Evolutionary conservation across 148 eudicot genomes (phyloP).

Genomic region (Rhododendron mucronatum): DNA sequence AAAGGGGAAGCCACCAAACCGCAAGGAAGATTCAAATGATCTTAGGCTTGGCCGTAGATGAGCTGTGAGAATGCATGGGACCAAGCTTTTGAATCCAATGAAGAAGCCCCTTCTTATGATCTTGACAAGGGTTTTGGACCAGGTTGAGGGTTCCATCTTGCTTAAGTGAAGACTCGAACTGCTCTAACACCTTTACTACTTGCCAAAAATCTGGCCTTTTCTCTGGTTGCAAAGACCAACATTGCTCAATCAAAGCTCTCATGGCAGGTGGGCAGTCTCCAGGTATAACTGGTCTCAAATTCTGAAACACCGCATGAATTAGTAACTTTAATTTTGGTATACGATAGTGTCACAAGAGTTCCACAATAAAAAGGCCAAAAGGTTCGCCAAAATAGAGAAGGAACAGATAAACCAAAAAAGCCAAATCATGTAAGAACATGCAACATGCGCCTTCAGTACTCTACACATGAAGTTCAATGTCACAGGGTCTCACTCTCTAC

Average conservation of each 20-base stretch:
- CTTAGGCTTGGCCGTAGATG: constrained; percentile 44
- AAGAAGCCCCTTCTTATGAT: constrained; percentile 63
- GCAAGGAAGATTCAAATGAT: constrained; percentile 29
- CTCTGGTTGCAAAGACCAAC: constrained; percentile 79
- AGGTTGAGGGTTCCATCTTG: constrained; percentile 55
- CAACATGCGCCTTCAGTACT: background rate
- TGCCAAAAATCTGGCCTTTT: constrained; percentile 95
- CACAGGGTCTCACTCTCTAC: background rate
- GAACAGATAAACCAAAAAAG: background rate
- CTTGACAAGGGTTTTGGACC: constrained; percentile 48
- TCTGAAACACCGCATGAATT: constrained; percentile 42
- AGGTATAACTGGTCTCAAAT: constrained; percentile 70
- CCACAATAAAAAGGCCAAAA: constrained; percentile 7
- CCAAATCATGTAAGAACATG: background rate
- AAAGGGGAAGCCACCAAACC: constrained; percentile 12
- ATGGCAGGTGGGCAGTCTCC: constrained; percentile 63
- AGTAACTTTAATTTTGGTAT: constrained; percentile 11
- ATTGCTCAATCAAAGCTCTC: constrained; percentile 77
- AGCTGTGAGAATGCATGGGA: constrained; percentile 29
- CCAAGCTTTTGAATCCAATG: constrained; percentile 81
- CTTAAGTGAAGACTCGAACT: constrained; percentile 56
- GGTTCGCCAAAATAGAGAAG: background rate
- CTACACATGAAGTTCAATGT: background rate
- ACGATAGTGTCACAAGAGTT: background rate
- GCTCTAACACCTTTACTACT: constrained; percentile 72